Evolutionary conservation across 148 eudicot genomes (phyloP), one percentile per base, ranked within the genome.

Genomic region (Camellia japonica): DNA sequence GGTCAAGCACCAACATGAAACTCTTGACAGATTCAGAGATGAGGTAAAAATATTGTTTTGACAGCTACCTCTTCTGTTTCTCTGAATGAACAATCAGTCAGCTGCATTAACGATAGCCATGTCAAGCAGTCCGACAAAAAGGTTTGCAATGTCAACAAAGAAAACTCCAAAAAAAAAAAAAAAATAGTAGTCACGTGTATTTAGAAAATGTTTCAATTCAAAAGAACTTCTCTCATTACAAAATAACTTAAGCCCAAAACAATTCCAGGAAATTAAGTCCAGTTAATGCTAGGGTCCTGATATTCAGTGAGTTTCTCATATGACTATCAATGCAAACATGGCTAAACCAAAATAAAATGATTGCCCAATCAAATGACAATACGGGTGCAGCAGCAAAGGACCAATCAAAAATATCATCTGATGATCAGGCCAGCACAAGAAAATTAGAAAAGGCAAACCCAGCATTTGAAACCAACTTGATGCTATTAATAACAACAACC

Each of bases 1-100:
- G 71, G 69, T 79, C 38, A 81, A 64, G 66, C 74, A 79, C 79
- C 42, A 68, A 81, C 67, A 19, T 74, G 56, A 52, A 68, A 41
- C 77, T 74, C 77, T 43, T 41, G 51, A 59, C 51, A 15, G 20
- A 64, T 54, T 66, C 19, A 52, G 43, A 67, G 64, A 66, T 18
- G 73, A 43, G 5, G 6, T 19, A 54, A 11, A 6, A 42, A 78
- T 52, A 41, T 18, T 6, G 42, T 18, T 64, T 51, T 3, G 18
- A 66, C 64, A 52, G 63, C 73, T 51, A 54, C 63, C 54, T 52
- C 46, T 30, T 38, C 38, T 66, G 30, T 7, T 47, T 51, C 79
- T 49, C 71, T 2, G 12, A 63, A 15, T 7, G 61, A 4, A 38
- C 49, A 78, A 1, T 67, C 73, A 41, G 64, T 42, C 30, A 52